Evolutionary conservation across 1,284 basidiomycete genomes (phyloP).

Genomic region (Vanrija pseudolonga): DNA sequence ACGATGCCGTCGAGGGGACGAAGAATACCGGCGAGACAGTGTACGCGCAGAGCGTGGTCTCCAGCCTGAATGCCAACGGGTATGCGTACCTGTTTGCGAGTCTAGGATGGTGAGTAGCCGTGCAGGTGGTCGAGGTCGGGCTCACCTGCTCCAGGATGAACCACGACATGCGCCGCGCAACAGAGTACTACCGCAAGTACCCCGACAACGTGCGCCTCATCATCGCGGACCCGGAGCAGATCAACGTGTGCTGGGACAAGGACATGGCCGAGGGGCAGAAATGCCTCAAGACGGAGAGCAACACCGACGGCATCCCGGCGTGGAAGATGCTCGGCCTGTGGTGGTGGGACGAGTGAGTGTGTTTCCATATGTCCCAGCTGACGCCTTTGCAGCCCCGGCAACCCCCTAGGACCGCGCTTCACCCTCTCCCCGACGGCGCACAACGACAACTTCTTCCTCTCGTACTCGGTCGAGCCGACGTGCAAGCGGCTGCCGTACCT

Average conservation of each 20-base stretch:
- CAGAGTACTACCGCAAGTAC: conserved; percentile 30
- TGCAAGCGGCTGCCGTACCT: conserved; percentile 34
- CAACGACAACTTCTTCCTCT: conserved; percentile 43
- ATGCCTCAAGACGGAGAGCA: conserved; percentile 29
- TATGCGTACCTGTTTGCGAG: conserved; percentile 38
- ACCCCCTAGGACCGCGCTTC: conserved; percentile 45
- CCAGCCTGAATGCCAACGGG: conserved; percentile 30
- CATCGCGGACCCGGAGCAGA: conserved; percentile 31
- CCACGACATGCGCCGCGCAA: conserved; percentile 29
- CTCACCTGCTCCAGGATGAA: conserved; percentile 9
- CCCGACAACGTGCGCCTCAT: conserved; percentile 31
- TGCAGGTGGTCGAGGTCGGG: too few relatives aligned
- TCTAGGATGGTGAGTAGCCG: conserved; percentile 23
- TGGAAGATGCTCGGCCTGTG: conserved; percentile 47
- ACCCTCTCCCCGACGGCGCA: conserved; percentile 45
- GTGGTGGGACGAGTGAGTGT: conserved; percentile 45
- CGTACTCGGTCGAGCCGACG: conserved; percentile 47
- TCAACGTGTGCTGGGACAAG: conserved; percentile 26
- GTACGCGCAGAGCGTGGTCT: conserved; percentile 39
- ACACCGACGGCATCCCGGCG: conserved; percentile 38
- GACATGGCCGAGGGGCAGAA: conserved; percentile 6
- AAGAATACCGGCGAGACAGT: conserved; percentile 31
- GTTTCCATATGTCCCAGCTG: neutral
- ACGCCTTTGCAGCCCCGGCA: conserved; percentile 19
- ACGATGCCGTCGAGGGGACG: conserved; percentile 25